Evolutionary conservation across 495 filamentous ascomycete genomes (phyloP).

Genomic region (Hypoxylon cercidicola): DNA sequence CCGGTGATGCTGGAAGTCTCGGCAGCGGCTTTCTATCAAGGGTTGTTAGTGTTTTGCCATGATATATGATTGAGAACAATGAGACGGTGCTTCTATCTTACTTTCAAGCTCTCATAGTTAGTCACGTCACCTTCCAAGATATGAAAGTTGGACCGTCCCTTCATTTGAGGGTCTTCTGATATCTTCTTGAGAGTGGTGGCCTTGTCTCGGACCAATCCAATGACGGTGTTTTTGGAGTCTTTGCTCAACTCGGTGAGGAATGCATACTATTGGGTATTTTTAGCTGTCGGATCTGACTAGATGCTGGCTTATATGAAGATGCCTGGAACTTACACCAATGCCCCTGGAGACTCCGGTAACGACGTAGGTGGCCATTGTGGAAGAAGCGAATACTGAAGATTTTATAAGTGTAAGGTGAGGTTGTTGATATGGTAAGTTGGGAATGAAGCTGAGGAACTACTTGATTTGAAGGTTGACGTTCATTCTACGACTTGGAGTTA

Average conservation of each 20-base stretch:
- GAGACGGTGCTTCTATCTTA: too few species aligned
- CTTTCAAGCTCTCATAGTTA: slow-evolving; percentile 49
- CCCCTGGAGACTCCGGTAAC: slow-evolving; percentile 1
- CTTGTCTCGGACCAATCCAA: slow-evolving; percentile 51
- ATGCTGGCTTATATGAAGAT: too few species aligned
- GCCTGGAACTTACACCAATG: not conserved
- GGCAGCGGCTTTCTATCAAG: slow-evolving; percentile 43
- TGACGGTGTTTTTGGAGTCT: slow-evolving; percentile 41
- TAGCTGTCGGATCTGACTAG: too few species aligned
- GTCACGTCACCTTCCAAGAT: slow-evolving; percentile 55
- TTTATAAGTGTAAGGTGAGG: too few species aligned
- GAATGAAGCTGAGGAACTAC: too few species aligned
- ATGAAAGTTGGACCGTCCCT: slow-evolving; percentile 49
- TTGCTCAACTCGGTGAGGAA: slow-evolving; percentile 44
- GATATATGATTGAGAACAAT: not conserved
- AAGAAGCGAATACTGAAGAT: too few species aligned
- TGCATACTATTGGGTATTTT: slow-evolving; percentile 8
- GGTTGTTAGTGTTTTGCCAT: not conserved
- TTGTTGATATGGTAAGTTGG: too few species aligned
- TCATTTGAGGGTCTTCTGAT: slow-evolving; percentile 37
- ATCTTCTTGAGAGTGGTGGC: slow-evolving; percentile 42
- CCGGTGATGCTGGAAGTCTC: slow-evolving; percentile 48
- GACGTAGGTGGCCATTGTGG: not conserved
- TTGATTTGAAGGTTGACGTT: too few species aligned
- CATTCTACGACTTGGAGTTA: too few species aligned